Evolutionary conservation across 495 filamentous ascomycete genomes (phyloP), one percentile per base, ranked within the genome.

Genomic region (Trichoderma gamsii): DNA sequence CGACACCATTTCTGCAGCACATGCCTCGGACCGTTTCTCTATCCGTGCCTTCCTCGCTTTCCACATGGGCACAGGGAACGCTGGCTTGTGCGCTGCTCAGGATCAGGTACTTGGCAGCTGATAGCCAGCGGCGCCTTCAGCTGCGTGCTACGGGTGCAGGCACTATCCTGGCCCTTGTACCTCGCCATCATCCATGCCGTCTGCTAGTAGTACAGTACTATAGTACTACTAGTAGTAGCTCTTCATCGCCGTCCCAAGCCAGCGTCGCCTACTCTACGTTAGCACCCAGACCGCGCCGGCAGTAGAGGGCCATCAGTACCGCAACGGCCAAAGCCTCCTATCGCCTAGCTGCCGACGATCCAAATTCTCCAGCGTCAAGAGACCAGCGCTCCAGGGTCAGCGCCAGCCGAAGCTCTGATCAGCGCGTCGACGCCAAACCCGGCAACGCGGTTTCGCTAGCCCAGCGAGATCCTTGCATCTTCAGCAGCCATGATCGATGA

Each of bases 391-490:
- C 9, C 2, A 29, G 25, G 13, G 29, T 21, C 2, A 21, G 11
- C 25, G 56, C 56, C 23, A 61, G 56, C 56, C 27, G 56, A 29
- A n/a, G 49, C 49, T 23, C 49, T 29, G 56, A 61, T 61, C 56
- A 32, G 56, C 56, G 56, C 27, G 5, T 15, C 56, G 29, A 12
- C 2, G 56, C 56, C 56, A 32, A 32, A 61, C 23, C 5, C 12
- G 56, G 56, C 9, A 61, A 25, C 56, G 27, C 27, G 16, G 27
- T 61, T 25, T 21, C 27, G 23, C 25, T 61, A 32, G 56, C 56
- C 6, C 25, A 7, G 13, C 5, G 23, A 61, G 25, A 61, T 18
- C 56, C 56, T 61, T 61, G 56, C 56, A 29, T 3, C 56, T 7
- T 25, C 49, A n/a, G 21, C 49, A 11, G 5, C n/a, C 49, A 52